phyloP scores from a whole-genome alignment of 2,329 filamentous ascomycete genomes.

The Zymoseptoria brevis region DNA sequence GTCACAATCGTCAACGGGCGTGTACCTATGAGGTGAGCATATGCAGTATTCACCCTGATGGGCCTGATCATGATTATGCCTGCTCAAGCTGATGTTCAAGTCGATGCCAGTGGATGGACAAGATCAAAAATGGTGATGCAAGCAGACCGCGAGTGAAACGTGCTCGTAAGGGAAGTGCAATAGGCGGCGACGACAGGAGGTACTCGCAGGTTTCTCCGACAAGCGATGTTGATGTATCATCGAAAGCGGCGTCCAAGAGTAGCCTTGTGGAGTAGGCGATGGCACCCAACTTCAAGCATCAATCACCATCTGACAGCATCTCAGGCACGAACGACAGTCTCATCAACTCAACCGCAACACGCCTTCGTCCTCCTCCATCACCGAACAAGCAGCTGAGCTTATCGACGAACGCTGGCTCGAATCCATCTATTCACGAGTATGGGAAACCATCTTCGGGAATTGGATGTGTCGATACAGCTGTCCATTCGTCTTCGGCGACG shows the following conservation, averaged over 20 bases:
- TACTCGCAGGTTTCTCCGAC: background rate
- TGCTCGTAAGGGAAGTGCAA: background rate
- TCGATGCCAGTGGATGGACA: background rate
- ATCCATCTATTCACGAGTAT: background rate
- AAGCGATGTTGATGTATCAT: background rate
- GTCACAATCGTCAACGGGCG: background rate
- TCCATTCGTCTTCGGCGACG: constrained; percentile 9
- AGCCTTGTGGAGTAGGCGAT: background rate
- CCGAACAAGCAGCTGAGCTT: background rate
- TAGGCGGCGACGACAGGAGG: background rate
- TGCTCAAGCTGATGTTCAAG: background rate
- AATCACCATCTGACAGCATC: background rate
- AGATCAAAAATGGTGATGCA: background rate
- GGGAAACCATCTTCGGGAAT: constrained; percentile 8
- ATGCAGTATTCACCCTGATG: background rate
- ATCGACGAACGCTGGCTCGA: background rate
- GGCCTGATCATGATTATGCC: background rate
- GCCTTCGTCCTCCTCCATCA: background rate
- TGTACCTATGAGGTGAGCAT: background rate
- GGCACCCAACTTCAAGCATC: background rate
- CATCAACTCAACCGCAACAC: background rate
- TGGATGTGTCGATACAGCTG: constrained; percentile 7
- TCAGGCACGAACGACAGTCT: background rate
- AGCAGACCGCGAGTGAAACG: background rate
- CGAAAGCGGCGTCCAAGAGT: background rate